A percentile compares a stretch with the other conserved stretches of the same genome.
These are phyloP conservation scores for Bolboschoenus planiculmis DNA, from an alignment of 176 grass and related monocot species.

Conservation along the genomic window DNA sequence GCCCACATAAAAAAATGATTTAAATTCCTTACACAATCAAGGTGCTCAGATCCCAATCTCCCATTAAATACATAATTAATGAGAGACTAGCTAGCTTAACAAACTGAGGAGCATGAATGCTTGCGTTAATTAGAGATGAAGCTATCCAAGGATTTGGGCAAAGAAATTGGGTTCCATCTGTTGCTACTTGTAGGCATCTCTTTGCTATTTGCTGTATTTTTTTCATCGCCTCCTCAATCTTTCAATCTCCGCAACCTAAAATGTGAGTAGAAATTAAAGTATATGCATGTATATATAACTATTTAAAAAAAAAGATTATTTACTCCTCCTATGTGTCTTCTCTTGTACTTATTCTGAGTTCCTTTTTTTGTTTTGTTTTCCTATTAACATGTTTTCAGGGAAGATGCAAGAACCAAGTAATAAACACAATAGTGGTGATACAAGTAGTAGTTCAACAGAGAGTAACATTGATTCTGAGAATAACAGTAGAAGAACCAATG, in stretches of 20 bases:
- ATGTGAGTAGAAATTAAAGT: background rate
- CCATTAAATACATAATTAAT: too few relatives aligned
- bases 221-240: background rate
- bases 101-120: too few relatives aligned
- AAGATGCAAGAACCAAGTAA: background rate
- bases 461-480: background rate
- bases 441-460: background rate
- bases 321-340: background rate
- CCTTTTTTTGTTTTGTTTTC: background rate
- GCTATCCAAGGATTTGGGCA: background rate
- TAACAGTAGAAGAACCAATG: background rate
- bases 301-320: too few relatives aligned
- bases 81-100: background rate
- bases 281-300: too few relatives aligned
- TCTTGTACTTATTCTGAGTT: background rate
- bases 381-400: background rate
- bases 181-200: background rate
- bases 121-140: background rate
- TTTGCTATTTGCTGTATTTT: background rate
- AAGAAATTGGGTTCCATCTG: background rate
- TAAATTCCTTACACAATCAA: too few relatives aligned
- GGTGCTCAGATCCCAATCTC: too few relatives aligned
- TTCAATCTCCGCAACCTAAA: background rate
- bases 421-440: background rate
- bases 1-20: too few relatives aligned